Evolutionary conservation across 345 rosid genomes (phyloP).

Genomic region (Raphanus raphanistrum): DNA sequence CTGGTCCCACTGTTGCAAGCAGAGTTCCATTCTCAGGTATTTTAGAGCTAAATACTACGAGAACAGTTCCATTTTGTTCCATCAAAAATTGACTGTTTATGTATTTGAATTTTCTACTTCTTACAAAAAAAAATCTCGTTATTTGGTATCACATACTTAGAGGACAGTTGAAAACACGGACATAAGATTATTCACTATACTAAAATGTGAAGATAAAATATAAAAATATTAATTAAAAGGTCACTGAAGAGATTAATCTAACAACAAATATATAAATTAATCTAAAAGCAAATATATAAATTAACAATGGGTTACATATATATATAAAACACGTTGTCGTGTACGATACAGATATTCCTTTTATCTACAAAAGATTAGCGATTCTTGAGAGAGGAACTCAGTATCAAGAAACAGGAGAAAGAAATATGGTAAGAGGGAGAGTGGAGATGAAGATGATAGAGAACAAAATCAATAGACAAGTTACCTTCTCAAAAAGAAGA

Average conservation of each 20-base stretch:
- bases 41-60: conserved; percentile 15
- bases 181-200: too few species aligned
- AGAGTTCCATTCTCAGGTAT: conserved; percentile 27
- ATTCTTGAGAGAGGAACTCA: conserved; percentile 9
- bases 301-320: not conserved
- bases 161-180: not conserved
- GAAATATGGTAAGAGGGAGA: conserved; percentile 79
- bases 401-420: conserved; percentile 12
- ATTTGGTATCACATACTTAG: not conserved
- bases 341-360: conserved; percentile 22
- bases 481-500: conserved; percentile 80
- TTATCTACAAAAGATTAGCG: not conserved
- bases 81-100: conserved; percentile 6
- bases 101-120: too few species aligned
- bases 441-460: conserved; percentile 88
- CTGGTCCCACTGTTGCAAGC: conserved; percentile 23
- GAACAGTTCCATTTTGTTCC: conserved; percentile 27
- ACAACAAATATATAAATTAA: not conserved
- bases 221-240: too few species aligned
- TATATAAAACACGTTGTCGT: not conserved
- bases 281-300: not conserved
- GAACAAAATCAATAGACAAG: conserved; percentile 83
- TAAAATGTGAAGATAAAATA: too few species aligned
- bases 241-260: conserved; percentile 1
- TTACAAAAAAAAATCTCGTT: not conserved